Evolutionary conservation across 345 rosid genomes (phyloP).

Genomic region (Citrus inodora): DNA sequence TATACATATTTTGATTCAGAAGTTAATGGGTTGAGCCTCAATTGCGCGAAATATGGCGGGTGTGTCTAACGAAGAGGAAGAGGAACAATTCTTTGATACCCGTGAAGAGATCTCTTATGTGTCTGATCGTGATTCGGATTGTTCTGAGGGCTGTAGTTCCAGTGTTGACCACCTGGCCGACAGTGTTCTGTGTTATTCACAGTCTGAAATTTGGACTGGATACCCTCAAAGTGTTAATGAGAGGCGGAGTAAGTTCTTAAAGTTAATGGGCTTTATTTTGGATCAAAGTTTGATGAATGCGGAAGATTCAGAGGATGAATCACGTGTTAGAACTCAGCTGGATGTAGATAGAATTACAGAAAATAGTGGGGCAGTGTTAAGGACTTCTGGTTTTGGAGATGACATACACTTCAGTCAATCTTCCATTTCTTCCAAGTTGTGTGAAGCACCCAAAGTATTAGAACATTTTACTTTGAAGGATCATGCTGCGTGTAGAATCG

Average conservation of each 20-base stretch:
- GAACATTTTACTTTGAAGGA: slow-evolving; percentile 20
- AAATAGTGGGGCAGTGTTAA: slow-evolving; percentile 34
- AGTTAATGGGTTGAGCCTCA: slow-evolving; percentile 19
- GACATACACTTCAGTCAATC: slow-evolving; percentile 23
- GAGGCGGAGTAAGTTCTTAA: slow-evolving; percentile 43
- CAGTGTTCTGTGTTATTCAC: slow-evolving; percentile 17
- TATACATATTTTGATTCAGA: slow-evolving; percentile 20
- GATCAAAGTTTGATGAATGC: slow-evolving; percentile 18
- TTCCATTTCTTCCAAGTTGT: slow-evolving; percentile 21
- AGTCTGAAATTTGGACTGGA: slow-evolving; percentile 46
- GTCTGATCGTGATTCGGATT: slow-evolving; percentile 45
- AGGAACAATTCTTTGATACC: slow-evolving; percentile 53
- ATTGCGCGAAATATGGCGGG: slow-evolving; percentile 26
- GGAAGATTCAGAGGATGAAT: slow-evolving; percentile 25
- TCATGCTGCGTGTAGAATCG: slow-evolving; percentile 14
- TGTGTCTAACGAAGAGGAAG: slow-evolving; percentile 34
- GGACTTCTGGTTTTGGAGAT: slow-evolving; percentile 31
- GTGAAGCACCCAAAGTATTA: slow-evolving; percentile 29
- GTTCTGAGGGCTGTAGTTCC: slow-evolving; percentile 32
- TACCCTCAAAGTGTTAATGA: slow-evolving; percentile 52
- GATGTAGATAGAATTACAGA: slow-evolving; percentile 25
- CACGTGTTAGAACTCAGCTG: slow-evolving; percentile 13
- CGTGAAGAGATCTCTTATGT: slow-evolving; percentile 51
- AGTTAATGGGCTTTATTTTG: slow-evolving; percentile 33
- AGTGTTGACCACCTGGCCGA: slow-evolving; percentile 7